phyloP scores from a whole-genome alignment of 176 grass and related monocot species.

The Carex littledalei region DNA sequence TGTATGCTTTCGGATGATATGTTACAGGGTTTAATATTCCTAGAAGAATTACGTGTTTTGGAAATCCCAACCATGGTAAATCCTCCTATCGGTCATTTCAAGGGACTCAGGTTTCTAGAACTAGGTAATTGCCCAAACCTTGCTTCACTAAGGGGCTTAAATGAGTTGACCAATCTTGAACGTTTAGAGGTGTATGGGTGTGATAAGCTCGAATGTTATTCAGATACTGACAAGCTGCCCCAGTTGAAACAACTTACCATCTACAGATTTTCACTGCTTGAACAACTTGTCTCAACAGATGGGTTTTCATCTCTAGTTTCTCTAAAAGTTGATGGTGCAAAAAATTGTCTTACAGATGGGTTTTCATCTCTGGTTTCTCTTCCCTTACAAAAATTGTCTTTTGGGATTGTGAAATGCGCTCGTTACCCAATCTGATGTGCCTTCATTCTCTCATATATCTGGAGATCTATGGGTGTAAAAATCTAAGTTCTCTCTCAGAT shows the following conservation, averaged over 20 bases:
- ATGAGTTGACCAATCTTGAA: no score
- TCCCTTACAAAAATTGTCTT: neutral
- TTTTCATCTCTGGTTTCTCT: no score
- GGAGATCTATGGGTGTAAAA: neutral
- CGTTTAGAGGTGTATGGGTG: no score
- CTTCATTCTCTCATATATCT: neutral
- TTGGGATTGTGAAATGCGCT: neutral
- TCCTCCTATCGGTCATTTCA: no score
- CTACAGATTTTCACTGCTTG: neutral
- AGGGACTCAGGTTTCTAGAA: no score
- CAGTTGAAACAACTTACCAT: neutral
- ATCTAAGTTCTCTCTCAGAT: neutral
- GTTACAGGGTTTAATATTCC: no score
- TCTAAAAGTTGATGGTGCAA: neutral
- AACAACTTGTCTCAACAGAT: neutral
- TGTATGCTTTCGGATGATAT: no score
- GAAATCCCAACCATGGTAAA: no score
- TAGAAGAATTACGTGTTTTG: no score
- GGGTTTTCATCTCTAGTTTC: neutral
- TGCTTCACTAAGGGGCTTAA: no score
- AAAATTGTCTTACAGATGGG: no score
- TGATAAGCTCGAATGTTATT: neutral
- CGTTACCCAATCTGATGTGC: neutral
- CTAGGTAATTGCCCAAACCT: no score
- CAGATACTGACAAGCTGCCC: neutral